Conservation (phyloP, 2,329 filamentous ascomycete genomes). For the Celoporthe dispersa region DNA sequence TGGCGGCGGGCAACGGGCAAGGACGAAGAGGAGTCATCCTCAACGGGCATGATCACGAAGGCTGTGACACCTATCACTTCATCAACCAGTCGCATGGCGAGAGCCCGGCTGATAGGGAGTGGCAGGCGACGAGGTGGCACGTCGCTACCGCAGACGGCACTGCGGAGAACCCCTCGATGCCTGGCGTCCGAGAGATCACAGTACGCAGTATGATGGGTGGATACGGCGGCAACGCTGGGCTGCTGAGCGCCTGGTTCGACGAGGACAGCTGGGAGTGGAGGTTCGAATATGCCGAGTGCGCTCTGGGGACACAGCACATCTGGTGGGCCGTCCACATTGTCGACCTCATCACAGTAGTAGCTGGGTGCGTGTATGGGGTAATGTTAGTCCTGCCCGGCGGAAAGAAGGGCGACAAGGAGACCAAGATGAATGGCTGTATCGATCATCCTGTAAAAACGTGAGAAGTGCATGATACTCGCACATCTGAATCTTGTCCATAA, state of each 20-base stretch:
- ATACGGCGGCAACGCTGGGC: constrained; percentile 87
- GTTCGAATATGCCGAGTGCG: constrained; percentile 79
- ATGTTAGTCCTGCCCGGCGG: constrained; percentile 1
- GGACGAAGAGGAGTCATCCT: constrained; percentile 80
- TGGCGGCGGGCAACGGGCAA: constrained; percentile 62
- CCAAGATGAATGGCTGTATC: background rate
- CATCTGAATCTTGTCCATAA: constrained; percentile 7
- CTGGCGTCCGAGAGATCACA: constrained; percentile 84
- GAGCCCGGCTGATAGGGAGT: constrained; percentile 46
- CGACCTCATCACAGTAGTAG: constrained; percentile 56
- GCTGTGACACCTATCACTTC: constrained; percentile 88
- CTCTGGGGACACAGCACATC: constrained; percentile 82
- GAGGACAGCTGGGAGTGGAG: constrained; percentile 73
- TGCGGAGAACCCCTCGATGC: constrained; percentile 48
- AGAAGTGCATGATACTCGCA: background rate
- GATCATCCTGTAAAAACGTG: background rate
- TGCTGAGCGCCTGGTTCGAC: constrained; percentile 92
- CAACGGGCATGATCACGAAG: constrained; percentile 94
- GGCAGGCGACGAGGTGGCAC: constrained; percentile 55
- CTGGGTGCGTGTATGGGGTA: constrained; percentile 36
- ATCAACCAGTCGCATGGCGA: constrained; percentile 64
- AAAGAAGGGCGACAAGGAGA: background rate
- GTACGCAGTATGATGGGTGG: constrained; percentile 98
- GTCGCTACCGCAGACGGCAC: constrained; percentile 49
- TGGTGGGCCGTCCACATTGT: constrained; percentile 92